These are phyloP conservation scores for Cladorrhinum sp. DNA, from an alignment of 2,329 filamentous ascomycete genomes.

Conservation along the genomic window DNA sequence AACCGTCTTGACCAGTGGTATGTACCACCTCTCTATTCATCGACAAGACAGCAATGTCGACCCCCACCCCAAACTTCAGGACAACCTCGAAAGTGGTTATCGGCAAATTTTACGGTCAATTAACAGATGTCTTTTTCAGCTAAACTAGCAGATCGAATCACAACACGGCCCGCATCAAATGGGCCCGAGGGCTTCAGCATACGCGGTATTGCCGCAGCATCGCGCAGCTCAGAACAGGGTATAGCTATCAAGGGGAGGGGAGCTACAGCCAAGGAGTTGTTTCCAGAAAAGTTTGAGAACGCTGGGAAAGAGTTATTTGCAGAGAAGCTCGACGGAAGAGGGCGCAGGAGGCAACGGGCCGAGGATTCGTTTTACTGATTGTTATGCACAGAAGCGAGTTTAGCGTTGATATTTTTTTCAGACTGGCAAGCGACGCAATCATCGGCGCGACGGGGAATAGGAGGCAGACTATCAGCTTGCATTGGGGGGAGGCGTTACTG, in stretches of 20 bases:
- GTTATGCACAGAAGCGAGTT: neutral
- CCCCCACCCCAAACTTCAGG: constrained; percentile 8
- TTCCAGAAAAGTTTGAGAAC: constrained; percentile 61
- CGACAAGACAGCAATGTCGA: constrained; percentile 8
- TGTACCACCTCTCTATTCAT: constrained; percentile 25
- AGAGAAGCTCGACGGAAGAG: constrained; percentile 55
- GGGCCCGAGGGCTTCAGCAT: constrained; percentile 50
- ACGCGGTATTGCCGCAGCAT: constrained; percentile 52
- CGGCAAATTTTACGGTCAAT: constrained; percentile 9
- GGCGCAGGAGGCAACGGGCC: constrained; percentile 61
- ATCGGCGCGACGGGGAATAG: neutral
- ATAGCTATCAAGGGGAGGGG: constrained; percentile 67
- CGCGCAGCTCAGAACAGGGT: constrained; percentile 43
- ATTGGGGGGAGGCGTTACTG: neutral
- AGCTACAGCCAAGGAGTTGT: constrained; percentile 60
- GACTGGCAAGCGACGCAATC: neutral
- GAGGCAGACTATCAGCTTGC: neutral
- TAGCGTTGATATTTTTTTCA: neutral
- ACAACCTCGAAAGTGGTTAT: neutral
- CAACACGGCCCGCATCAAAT: constrained; percentile 27
- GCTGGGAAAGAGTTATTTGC: constrained; percentile 68
- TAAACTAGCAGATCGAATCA: constrained; percentile 37
- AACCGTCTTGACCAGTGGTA: constrained; percentile 36
- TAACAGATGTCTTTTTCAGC: constrained; percentile 24
- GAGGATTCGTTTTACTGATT: constrained; percentile 68